Evolutionary conservation across 805 yeast species (phyloP).

Genomic region (Candida hungchunana): DNA sequence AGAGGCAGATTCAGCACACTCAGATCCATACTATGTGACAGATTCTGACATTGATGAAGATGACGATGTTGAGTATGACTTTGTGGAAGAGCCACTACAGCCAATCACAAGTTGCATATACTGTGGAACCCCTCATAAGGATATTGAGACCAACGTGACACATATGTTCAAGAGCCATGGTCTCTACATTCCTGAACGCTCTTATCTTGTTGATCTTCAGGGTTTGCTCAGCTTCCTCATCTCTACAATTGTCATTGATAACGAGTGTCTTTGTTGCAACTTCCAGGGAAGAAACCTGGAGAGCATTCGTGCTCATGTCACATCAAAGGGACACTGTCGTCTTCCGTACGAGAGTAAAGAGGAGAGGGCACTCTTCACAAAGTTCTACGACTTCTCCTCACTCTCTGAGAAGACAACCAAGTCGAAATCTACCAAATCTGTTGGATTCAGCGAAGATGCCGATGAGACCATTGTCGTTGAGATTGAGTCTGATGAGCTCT

Average conservation of each 20-base stretch:
- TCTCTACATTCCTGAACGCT: slow-evolving; percentile 78
- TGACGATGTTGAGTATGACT: slow-evolving; percentile 15
- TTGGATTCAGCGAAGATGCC: slow-evolving; percentile 32
- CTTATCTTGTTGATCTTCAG: slow-evolving; percentile 58
- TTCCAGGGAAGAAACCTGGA: slow-evolving; percentile 83
- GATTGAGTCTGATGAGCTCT: slow-evolving; percentile 13
- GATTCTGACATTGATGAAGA: slow-evolving; percentile 24
- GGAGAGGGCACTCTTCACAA: slow-evolving; percentile 70
- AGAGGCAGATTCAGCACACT: slow-evolving; percentile 40
- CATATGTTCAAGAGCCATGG: slow-evolving; percentile 86
- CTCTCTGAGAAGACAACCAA: slow-evolving; percentile 41
- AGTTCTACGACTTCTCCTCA: slow-evolving; percentile 79
- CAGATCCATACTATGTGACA: slow-evolving; percentile 28
- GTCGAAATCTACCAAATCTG: slow-evolving; percentile 25
- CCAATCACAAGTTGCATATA: slow-evolving; percentile 50
- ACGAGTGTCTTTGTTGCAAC: slow-evolving; percentile 75
- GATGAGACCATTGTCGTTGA: slow-evolving; percentile 21
- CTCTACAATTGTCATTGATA: slow-evolving; percentile 78
- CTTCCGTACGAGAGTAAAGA: slow-evolving; percentile 83
- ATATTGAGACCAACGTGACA: slow-evolving; percentile 53
- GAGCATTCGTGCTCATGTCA: slow-evolving; percentile 86
- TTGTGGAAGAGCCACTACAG: slow-evolving; percentile 30
- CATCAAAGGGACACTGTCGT: slow-evolving; percentile 78
- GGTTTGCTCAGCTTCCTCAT: slow-evolving; percentile 77
- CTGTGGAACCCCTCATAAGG: slow-evolving; percentile 50